Evolutionary conservation across 2,329 filamentous ascomycete species (phyloP).

Genomic region (Phaeophleospora eucalypticola): DNA sequence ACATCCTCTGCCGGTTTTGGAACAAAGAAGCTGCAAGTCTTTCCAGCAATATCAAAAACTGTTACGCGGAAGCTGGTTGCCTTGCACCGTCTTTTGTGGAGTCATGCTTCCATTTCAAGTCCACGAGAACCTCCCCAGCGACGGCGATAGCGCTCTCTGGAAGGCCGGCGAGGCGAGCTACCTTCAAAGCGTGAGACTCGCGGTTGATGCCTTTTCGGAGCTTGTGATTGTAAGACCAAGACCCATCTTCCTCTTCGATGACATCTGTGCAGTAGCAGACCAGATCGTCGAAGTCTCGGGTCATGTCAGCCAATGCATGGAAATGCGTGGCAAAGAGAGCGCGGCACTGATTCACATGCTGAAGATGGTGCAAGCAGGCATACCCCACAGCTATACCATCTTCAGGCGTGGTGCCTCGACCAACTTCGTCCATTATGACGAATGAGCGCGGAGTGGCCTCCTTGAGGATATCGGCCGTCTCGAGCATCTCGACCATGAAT

Average conservation of each 20-base stretch:
- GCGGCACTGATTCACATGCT: conserved; percentile 70
- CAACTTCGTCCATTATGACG: conserved; percentile 97
- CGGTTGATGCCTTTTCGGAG: conserved; percentile 78
- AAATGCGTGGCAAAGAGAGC: conserved; percentile 95
- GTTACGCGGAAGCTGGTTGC: too few species aligned
- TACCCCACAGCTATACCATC: conserved; percentile 88
- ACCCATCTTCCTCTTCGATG: conserved; percentile 60
- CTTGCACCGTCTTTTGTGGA: too few species aligned
- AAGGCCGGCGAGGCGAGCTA: conserved; percentile 78
- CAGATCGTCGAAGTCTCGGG: conserved; percentile 54
- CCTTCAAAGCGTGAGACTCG: conserved; percentile 86
- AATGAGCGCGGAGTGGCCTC: conserved; percentile 80
- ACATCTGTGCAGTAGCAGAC: conserved; percentile 88
- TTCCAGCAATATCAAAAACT: too few species aligned
- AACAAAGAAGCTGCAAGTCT: too few species aligned
- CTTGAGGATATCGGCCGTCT: conserved; percentile 85
- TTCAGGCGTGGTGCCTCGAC: conserved; percentile 86
- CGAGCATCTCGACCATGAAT: conserved; percentile 99
- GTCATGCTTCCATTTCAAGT: too few species aligned
- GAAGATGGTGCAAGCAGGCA: conserved; percentile 80
- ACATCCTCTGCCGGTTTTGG: too few species aligned
- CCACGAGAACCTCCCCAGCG: conserved; percentile 56
- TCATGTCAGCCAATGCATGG: conserved; percentile 77
- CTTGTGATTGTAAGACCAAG: conserved; percentile 83
- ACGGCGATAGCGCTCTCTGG: conserved; percentile 67